A percentile compares a stretch with the other conserved stretches of the same genome.
Evolutionary conservation across 2,329 filamentous ascomycete genomes (phyloP).

Genomic region (Talaromyces verruculosus): DNA sequence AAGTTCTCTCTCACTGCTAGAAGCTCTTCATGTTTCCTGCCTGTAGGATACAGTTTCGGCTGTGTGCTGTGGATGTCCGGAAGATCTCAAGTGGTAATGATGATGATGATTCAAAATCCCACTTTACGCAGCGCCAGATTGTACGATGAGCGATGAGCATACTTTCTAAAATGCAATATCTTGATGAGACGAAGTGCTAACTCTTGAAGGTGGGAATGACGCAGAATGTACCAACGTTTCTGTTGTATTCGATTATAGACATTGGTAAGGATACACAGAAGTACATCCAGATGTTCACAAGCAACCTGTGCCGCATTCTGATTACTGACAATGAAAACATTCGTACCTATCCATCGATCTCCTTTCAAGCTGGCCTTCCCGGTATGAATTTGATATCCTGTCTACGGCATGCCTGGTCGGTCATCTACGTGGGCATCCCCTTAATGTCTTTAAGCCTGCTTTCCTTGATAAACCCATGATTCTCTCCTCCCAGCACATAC

Average conservation of each 20-base stretch:
- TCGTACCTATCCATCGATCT: background rate
- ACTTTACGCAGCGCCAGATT: no score
- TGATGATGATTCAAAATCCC: no score
- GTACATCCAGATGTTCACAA: no score
- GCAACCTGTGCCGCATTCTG: no score
- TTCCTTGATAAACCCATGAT: background rate
- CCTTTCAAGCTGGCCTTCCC: background rate
- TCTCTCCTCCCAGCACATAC: background rate
- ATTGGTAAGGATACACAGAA: no score
- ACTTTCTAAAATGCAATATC: no score
- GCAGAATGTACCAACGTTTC: background rate
- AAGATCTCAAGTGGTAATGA: no score
- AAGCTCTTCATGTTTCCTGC: no score
- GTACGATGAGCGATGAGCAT: no score
- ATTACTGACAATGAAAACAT: background rate
- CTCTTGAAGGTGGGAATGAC: background rate
- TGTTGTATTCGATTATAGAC: background rate
- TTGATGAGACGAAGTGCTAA: background rate
- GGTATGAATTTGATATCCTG: background rate
- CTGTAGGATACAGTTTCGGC: no score
- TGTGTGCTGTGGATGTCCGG: no score
- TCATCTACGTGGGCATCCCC: background rate
- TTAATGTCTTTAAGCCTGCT: background rate
- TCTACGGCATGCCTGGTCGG: background rate
- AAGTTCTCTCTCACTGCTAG: background rate